Base-by-base conservation (phyloP, 495 filamentous ascomycete genomes). In the Parathielavia hyrcaniae region DNA sequence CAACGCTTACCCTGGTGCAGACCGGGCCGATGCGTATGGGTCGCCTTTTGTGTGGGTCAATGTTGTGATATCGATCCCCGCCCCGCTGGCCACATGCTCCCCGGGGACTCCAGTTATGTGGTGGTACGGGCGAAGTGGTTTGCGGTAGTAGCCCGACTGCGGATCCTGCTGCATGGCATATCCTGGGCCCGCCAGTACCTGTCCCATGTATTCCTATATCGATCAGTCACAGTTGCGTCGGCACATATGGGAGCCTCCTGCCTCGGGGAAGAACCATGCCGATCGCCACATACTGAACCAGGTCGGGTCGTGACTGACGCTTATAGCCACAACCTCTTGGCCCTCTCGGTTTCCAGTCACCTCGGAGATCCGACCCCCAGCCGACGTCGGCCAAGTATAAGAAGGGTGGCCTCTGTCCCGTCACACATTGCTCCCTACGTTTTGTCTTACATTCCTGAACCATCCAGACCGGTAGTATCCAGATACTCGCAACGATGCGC, bases 401-500 rank as follows among this genome's bases (percentile, higher is more conserved):
- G 30, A 50, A 50, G 30, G 36, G 48, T 12, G 23, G 20, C 35
- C n/a, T 23, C 20, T 13, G 20, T 26, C 5, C 35, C 34, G 2
- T 50, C 32, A 16, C 34, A 8, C 34, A n/a, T 10, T 16, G 6
- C 39, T 41, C 13, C 10, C 43, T 20, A 1, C 14, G 39, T 22
- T 23, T 34, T 35, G 1, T 54, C 44, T 19, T 20, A n/a, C 32
- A 22, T 50, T 55, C n/a, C 38, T 45, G 56, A 35, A 19, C 17
- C 39, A 50, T 41, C 50, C 30, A 8, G 6, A 34, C 13, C 23
- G 26, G 26, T 30, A 23, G n/a, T 10, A 32, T 30, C 26, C 16
- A 53, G 46, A 52, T 50, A 58, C 32, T 20, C 30, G 26, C 13
- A 36, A 64, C 34, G 44, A 61, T 57, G 65, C 53, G 61, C 26